Base-by-base conservation (phyloP, 352 stramenopile species). In the Globisporangium cederbergense region DNA sequence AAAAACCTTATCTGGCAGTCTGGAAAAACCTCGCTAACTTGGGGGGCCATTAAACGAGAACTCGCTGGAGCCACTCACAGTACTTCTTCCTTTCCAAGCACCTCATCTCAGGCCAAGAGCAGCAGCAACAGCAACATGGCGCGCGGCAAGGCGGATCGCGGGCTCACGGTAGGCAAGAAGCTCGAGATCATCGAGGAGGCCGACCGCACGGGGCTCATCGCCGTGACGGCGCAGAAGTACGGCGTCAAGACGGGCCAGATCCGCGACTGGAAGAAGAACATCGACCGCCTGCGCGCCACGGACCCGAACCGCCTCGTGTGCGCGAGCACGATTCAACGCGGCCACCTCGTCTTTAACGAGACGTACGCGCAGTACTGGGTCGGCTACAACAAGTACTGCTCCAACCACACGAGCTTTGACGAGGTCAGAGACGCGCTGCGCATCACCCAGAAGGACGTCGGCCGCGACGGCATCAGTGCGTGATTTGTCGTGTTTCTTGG, bases 321-420 rank as follows among this genome's bases (percentile, higher is more conserved):
- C 60, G 86, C 86, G 40, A 91, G 81, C 68, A 94, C 79, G 53
- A 83, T 94, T 55, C 83, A 92, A 71, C 81, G 86, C 57, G 86
- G 86, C 30, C 86, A 94, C 72, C 61, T 94, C 47, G 86, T 94
- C 9, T 94, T 94, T 66, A 94, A 94, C 65, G 86, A 94, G 76
- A 91, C 86, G 43, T 94, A 94, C 73, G 83, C 86, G 54, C 86
- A 94, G 71, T 94, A 94, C 74, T 94, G 86, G 86, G 86, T 94
- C 67, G 86, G 86, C 60, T 94, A 94, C 79, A 94, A 94, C 74
- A 94, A 94, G 71, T 94, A 78, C 65, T 94, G 86, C 72, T 88
- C 77, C 58, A 78, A 66, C 62, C 73, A 89, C 66, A 91, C 80
- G 62, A 86, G 80, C 63, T 91, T 83, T 51, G 72, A 87, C 49